Conservation (phyloP, 2,329 filamentous ascomycete genomes). For the Cytospora schulzeri region DNA sequence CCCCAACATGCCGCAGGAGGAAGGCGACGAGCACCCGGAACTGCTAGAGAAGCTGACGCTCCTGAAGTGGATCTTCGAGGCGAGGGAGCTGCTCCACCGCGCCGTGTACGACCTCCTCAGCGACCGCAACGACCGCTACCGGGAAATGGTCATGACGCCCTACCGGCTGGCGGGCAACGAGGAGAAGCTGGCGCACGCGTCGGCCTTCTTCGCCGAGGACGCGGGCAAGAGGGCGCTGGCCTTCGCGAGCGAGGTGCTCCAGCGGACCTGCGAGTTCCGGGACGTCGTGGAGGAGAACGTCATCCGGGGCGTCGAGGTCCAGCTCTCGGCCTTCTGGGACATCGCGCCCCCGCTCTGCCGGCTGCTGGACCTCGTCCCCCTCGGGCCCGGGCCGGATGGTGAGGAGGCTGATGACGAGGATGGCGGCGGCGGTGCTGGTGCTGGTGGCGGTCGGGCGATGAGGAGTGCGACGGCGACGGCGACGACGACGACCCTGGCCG, state of each 20-base stretch:
- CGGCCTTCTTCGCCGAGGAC: slow-evolving; percentile 81
- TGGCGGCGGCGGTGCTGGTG: background rate
- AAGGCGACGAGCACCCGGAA: slow-evolving; percentile 93
- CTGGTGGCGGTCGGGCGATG: background rate
- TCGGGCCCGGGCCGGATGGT: slow-evolving; percentile 33
- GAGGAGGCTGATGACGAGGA: background rate
- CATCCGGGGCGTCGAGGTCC: slow-evolving; percentile 82
- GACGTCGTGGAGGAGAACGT: slow-evolving; percentile 83
- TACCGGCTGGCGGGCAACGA: slow-evolving; percentile 75
- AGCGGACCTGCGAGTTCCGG: slow-evolving; percentile 75
- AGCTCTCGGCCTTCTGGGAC: slow-evolving; percentile 96
- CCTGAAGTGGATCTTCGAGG: slow-evolving; percentile 96
- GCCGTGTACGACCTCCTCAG: slow-evolving; percentile 83
- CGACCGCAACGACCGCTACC: slow-evolving; percentile 84
- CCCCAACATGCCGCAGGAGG: slow-evolving; percentile 86
- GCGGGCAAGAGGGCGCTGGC: slow-evolving; percentile 69
- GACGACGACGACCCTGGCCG: slow-evolving; percentile 39
- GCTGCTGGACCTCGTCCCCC: slow-evolving; percentile 78
- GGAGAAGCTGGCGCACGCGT: slow-evolving; percentile 78
- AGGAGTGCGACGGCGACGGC: too few species aligned
- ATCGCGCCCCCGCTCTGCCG: slow-evolving; percentile 82
- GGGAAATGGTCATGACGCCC: slow-evolving; percentile 78
- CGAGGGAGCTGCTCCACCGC: slow-evolving; percentile 82
- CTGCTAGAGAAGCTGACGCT: slow-evolving; percentile 91
- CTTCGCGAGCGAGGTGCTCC: slow-evolving; percentile 71